A percentile compares a stretch with the other conserved stretches of the same genome.
These are phyloP conservation scores for Leccinum subtestaceum DNA, from an alignment of 768 basidiomycete species.

Conservation along the genomic window DNA sequence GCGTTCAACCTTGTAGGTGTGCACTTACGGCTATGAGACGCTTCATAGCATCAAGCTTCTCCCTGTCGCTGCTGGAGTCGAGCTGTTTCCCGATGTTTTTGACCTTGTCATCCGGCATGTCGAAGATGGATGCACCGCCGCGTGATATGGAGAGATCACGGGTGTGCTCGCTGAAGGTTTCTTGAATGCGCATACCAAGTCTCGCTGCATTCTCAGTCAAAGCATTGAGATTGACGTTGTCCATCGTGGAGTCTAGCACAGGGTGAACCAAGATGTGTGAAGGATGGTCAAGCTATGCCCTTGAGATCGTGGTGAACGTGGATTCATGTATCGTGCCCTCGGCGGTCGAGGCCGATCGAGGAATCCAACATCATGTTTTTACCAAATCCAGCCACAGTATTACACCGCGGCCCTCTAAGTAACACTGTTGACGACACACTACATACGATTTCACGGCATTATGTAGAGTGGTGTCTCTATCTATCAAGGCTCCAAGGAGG, in stretches of 20 bases:
- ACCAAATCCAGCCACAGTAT: background rate
- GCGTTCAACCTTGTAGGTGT: background rate
- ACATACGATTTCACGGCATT: conserved; percentile 7
- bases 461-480: conserved; percentile 1
- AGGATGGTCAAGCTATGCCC: background rate
- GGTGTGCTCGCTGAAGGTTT: conserved; percentile 78
- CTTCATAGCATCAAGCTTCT: conserved; percentile 95
- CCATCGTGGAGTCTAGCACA: conserved; percentile 21
- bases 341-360: background rate
- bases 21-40: conserved; percentile 82
- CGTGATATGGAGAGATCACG: conserved; percentile 64
- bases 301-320: conserved; percentile 1
- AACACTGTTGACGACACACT: background rate
- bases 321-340: conserved; percentile 4
- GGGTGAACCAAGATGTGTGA: background rate
- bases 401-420: background rate
- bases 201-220: conserved; percentile 82
- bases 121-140: conserved; percentile 56
- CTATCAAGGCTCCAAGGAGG: conserved; percentile 75
- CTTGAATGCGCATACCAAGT: conserved; percentile 79
- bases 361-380: background rate
- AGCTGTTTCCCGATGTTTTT: conserved; percentile 84
- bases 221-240: conserved; percentile 35
- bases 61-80: conserved; percentile 83
- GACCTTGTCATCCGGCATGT: conserved; percentile 74